These are phyloP conservation scores for Ceratobasidium sp. DNA, from an alignment of 1,284 basidiomycete genomes.

Conservation along the genomic window DNA sequence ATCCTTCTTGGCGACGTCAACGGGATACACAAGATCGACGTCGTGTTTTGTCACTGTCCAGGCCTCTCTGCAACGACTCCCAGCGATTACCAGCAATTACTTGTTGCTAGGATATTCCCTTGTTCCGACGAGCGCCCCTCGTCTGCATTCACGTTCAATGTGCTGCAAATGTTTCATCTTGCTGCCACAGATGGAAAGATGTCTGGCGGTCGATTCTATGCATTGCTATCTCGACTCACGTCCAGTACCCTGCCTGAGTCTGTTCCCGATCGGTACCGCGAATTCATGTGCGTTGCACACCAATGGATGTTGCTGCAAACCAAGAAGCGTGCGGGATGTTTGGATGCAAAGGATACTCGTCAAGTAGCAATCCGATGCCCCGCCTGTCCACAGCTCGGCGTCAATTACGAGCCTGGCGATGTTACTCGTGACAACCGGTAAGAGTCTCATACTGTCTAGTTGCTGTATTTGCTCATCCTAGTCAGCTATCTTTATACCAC, in stretches of 20 bases:
- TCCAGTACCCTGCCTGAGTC: not conserved
- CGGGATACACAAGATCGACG: not conserved
- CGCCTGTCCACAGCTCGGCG: not conserved
- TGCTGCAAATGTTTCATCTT: not conserved
- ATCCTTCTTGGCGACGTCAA: not conserved
- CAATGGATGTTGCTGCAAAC: not conserved
- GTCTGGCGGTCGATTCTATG: not conserved
- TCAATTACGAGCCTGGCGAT: not conserved
- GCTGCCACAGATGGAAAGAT: not conserved
- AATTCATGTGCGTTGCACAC: not conserved
- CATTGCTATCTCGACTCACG: not conserved
- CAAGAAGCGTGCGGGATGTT: not conserved
- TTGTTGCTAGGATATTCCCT: not conserved
- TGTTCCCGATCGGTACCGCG: conserved; percentile 21
- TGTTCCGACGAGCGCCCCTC: not conserved
- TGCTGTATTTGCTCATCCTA: no score
- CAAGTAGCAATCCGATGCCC: not conserved
- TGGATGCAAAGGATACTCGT: not conserved
- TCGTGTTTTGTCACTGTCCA: not conserved
- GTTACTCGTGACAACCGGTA: not conserved
- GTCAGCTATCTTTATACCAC: not conserved
- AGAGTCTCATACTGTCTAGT: no score
- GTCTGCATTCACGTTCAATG: conserved; percentile 8
- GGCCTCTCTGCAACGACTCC: not conserved
- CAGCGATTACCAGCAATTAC: not conserved